Base-by-base conservation (phyloP, 73 alveolate species). In the Blepharisma stoltei region DNA sequence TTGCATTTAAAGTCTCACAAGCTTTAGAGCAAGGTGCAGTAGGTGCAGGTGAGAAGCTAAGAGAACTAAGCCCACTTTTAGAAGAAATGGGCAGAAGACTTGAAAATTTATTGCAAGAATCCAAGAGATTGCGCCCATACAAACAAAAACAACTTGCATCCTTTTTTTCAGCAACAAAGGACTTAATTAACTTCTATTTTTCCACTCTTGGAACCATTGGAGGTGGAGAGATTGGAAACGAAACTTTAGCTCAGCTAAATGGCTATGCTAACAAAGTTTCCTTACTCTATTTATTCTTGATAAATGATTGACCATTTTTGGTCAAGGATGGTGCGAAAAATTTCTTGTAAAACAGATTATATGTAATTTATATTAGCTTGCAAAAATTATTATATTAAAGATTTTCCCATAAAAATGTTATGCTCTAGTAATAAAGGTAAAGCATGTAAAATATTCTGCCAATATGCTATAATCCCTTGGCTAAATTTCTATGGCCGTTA, bases 121-220 rank as follows among this genome's bases (percentile, higher is more conserved):
- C 46, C 0, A 18, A 14, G 38, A 60, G 49, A 14, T 60, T 60
- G 45, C 14, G 73, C 14, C 73, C 73, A 14, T 60, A 60, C 23
- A 60, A 60, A 25, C 38, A 38, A 60, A 60, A 60, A 60, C 73
- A 60, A 5, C 46, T 60, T 2, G 18, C n/a, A 20, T 38, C 73
- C 14, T 60, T 60, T 60, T 60, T 60, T 25, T 14, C 23, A n/a
- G 73, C 73, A 1, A 60, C 73, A 60, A 14, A 60, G 14, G 73
- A 60, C 2, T 11, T 60, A 8, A 60, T 60, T 25, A 25, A 5
- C 48, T 32, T 32, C 41, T 32, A 32, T 32, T 32, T 32, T 32
- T 32, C 41, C 41, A 18, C 38, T 60, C 23, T 60, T 60, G 23
- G 23, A 60, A 25, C 23, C 23, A 25, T 25, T 60, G 46, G n/a